A percentile compares a stretch with the other conserved stretches of the same genome.
phyloP scores from a whole-genome alignment of 768 basidiomycete species.

The Strobilomyces dryophilus region DNA sequence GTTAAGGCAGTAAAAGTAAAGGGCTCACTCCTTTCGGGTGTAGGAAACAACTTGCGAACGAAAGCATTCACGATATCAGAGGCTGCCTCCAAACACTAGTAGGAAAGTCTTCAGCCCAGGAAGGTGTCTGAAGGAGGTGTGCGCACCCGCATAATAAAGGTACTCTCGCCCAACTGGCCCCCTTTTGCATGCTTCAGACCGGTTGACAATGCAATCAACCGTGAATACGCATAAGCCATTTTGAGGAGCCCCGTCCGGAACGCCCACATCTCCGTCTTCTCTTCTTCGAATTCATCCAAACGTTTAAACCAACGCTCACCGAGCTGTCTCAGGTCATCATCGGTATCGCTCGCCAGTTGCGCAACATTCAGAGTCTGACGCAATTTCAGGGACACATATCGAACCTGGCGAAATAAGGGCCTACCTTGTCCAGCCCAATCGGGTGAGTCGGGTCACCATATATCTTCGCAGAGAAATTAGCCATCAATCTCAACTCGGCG shows the following conservation, averaged over 20 bases:
- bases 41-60: conserved; percentile 50
- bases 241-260: conserved; percentile 61
- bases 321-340: conserved; percentile 61
- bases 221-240: conserved; percentile 62
- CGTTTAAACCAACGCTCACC: conserved; percentile 52
- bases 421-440: conserved; percentile 71
- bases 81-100: conserved; percentile 64
- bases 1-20: background rate
- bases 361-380: conserved; percentile 61
- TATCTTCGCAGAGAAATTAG: conserved; percentile 56
- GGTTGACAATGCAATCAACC: conserved; percentile 66
- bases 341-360: conserved; percentile 57
- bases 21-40: conserved; percentile 49
- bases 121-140: background rate
- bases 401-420: background rate
- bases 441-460: conserved; percentile 73
- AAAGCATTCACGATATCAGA: conserved; percentile 60
- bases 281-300: conserved; percentile 48
- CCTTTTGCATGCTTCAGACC: conserved; percentile 75
- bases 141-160: conserved; percentile 62
- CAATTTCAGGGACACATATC: conserved; percentile 1
- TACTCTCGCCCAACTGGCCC: conserved; percentile 51
- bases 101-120: background rate
- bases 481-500: conserved; percentile 63
- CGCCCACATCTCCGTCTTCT: conserved; percentile 46